Base-by-base conservation (phyloP, 2,329 filamentous ascomycete species). In the Claviceps paspali region DNA sequence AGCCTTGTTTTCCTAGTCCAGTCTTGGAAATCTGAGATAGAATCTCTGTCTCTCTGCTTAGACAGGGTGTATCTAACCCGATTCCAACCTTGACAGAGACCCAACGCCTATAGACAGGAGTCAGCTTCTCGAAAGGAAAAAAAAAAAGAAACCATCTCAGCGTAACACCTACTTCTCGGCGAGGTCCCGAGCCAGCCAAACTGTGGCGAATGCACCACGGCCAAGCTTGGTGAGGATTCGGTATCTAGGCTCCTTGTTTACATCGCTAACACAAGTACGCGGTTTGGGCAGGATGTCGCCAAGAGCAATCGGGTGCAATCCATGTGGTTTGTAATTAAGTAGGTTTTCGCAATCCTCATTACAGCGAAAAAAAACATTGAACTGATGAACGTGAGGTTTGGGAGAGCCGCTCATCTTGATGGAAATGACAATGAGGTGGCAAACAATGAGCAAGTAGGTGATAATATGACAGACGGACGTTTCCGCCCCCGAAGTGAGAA, bases 191-290 rank as follows among this genome's bases (percentile, higher is more conserved):
- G n/a, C n/a, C n/a, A n/a, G n/a, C 38, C 41, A 43, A 3, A 43
- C 38, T 6, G 35, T 43, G 10, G 35, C 24, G 26, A 40, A 40
- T n/a, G 37, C 30, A 8, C 41, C 40, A 22, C 6, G 34, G 3
- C 41, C 41, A 7, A 43, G 30, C 24, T 43, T 43, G 18, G 22
- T 22, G 15, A 35, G 23, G 27, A 43, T 38, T 8, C 35, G 41
- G 28, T 43, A 38, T 29, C 32, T 27, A 3, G 35, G 37, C 29
- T 30, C 22, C 14, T 18, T 38, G 8, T 38, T n/a, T 6, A 18
- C 14, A 26, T 38, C 33, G 17, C 33, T 17, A 8, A 36, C 36
- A 23, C 40, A 41, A 12, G 36, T n/a, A n/a, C n/a, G n/a, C n/a
- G n/a, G n/a, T n/a, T n/a, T n/a, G n/a, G n/a, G n/a, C n/a, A n/a